Base-by-base conservation (phyloP, 805 yeast species). In the Sugiyamaella lignohabitans region DNA sequence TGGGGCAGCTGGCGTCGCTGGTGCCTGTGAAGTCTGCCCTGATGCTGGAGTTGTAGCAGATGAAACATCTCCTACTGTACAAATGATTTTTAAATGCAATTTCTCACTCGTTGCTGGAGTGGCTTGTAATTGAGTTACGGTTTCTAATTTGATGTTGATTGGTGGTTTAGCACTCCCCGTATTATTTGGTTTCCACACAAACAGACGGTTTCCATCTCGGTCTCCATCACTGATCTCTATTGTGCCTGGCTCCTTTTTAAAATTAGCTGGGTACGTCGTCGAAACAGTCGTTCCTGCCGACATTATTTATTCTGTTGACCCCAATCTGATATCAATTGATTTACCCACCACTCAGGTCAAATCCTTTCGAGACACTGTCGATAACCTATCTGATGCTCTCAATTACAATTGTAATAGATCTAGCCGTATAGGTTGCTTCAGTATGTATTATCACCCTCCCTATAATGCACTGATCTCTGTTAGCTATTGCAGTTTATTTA, bases 81-180 rank as follows among this genome's bases (percentile, higher is more conserved):
- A 74, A 6, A 79, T 64, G 16, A 86, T 66, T 56, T 77, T 77
- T 42, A 87, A 63, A 67, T 78, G 75, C 82, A 84, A 77, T 54
- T 80, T 81, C 11, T 80, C 83, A 21, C 80, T 72, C 0, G 76
- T 64, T 11, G 81, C 80, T 4, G 86, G 81, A 0, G 93, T 77
- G 1, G 87, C 89, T 59, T 83, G 84, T 17, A 35, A 14, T 35
- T 35, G 27, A 38, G 32, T 8, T 3, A 44, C 47, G 17, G 39
- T 30, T 3, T 11, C 40, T 16, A 45, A 23, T n/a, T 20, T 16
- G n/a, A 45, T 35, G 19, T 38, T 36, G 5, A 45, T 29, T 5
- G 38, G 19, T 20, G 27, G 21, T 23, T 29, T 35, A 6, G 20
- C 17, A 22, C 38, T 11, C 19, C 38, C 36, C 11, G 16, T 11